A percentile compares a stretch with the other conserved stretches of the same genome.
phyloP scores from a whole-genome alignment of 495 filamentous ascomycete species.

The Xylaria intraflava region DNA sequence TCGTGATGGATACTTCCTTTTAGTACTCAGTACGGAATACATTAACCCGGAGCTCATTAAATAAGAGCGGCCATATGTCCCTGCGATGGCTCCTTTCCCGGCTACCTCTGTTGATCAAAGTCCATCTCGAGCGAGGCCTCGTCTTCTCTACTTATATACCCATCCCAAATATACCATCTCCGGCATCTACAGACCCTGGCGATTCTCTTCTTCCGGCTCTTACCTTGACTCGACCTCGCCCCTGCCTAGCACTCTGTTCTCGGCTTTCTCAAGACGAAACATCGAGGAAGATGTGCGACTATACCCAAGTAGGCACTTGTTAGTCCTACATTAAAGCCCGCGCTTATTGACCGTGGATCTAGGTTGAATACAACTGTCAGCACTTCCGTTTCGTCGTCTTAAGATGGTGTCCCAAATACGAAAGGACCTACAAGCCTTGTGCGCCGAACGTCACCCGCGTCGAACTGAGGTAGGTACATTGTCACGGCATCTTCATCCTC shows the following conservation, averaged over 20 bases:
- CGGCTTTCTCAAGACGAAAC: background rate
- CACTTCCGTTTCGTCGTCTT: conserved; percentile 29
- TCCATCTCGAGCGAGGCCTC: background rate
- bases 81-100: background rate
- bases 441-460: conserved; percentile 27
- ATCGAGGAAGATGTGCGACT: conserved; percentile 24
- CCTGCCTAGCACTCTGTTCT: background rate
- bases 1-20: background rate
- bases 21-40: background rate
- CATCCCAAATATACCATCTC: too few relatives aligned
- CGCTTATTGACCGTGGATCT: background rate
- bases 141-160: too few relatives aligned
- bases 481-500: background rate
- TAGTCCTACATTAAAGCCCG: background rate
- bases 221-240: background rate
- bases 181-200: background rate
- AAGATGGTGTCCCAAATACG: conserved; percentile 26
- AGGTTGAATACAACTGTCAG: conserved; percentile 29
- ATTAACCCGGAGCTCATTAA: conserved; percentile 1
- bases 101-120: background rate
- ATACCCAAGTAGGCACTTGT: conserved; percentile 23
- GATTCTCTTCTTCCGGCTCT: background rate
- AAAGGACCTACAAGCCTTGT: conserved; percentile 26
- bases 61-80: conserved; percentile 3
- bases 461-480: conserved; percentile 24